Evolutionary conservation across 371 early-diverging fungal genomes (phyloP).

Genomic region (Mycotypha africana): DNA sequence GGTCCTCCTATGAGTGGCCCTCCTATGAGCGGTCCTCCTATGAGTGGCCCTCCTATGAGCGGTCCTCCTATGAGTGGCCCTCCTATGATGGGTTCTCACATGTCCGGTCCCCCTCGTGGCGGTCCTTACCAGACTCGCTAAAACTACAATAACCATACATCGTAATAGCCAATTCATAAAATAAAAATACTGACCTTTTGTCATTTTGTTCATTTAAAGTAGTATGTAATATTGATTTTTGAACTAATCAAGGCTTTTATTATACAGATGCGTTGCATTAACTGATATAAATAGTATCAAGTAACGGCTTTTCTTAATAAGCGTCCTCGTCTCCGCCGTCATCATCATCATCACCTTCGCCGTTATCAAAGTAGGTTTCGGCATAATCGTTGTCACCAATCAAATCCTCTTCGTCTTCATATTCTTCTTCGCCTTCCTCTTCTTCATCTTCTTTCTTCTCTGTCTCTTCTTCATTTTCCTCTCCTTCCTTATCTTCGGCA

Average conservation of each 20-base stretch:
- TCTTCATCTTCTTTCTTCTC: slow-evolving; percentile 30
- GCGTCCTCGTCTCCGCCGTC: slow-evolving; percentile 36
- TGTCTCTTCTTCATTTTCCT: slow-evolving; percentile 19
- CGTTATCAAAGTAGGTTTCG: slow-evolving; percentile 53
- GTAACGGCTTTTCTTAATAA: slow-evolving; percentile 10
- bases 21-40: slow-evolving; percentile 11
- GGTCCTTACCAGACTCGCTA: slow-evolving; percentile 1
- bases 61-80: slow-evolving; percentile 35
- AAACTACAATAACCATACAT: background rate
- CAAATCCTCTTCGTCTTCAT: slow-evolving; percentile 50
- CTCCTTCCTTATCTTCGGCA: slow-evolving; percentile 26
- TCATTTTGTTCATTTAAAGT: no score
- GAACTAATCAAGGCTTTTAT: no score
- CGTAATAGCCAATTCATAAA: no score
- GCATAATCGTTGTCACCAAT: slow-evolving; percentile 50
- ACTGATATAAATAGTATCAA: background rate
- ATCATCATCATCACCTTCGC: slow-evolving; percentile 43
- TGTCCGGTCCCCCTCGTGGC: slow-evolving; percentile 7
- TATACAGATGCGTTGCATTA: no score
- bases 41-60: slow-evolving; percentile 11
- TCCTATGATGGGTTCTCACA: slow-evolving; percentile 11
- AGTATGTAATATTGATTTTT: no score
- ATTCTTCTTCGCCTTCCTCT: slow-evolving; percentile 26
- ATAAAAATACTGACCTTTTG: no score
- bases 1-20: slow-evolving; percentile 35